Conservation (phyloP, 345 rosid species). For the Gossypium rotundifolium region DNA sequence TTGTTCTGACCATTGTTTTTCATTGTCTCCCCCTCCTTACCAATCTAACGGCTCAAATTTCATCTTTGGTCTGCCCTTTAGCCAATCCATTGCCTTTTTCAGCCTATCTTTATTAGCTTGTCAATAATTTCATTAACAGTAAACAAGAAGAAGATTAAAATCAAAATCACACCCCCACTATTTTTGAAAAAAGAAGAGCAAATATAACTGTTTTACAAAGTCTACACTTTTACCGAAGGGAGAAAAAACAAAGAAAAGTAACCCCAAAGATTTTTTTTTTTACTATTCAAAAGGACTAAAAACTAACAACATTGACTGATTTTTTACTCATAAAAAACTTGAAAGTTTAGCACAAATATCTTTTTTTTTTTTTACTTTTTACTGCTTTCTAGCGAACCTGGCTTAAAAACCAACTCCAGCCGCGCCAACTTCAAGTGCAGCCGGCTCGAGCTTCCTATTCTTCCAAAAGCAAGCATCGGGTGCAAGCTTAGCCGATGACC, state of each 20-base stretch:
- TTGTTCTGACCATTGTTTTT: neutral
- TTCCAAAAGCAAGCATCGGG: conserved; percentile 85
- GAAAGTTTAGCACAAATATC: neutral
- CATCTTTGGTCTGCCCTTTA: neutral
- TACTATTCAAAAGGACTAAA: neutral
- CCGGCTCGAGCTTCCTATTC: conserved; percentile 79
- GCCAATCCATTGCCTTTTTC: neutral
- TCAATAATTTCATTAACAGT: too few species aligned
- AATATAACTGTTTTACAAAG: too few species aligned
- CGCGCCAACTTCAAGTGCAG: conserved; percentile 55
- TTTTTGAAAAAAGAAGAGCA: too few species aligned
- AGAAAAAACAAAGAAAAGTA: neutral
- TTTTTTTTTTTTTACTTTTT: neutral
- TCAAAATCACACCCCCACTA: too few species aligned
- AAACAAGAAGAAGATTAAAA: neutral
- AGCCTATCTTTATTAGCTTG: neutral
- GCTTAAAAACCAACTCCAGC: conserved; percentile 64
- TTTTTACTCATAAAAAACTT: neutral
- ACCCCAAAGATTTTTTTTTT: neutral
- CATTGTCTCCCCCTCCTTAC: neutral
- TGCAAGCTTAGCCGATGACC: conserved; percentile 54
- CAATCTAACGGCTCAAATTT: conserved; percentile 13
- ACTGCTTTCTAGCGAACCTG: neutral
- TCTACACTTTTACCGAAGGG: conserved; percentile 8
- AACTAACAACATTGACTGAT: neutral